A percentile compares a stretch with the other conserved stretches of the same genome.
Evolutionary conservation across 2,329 filamentous ascomycete species (phyloP).

Genomic region (Ceratocystis cubensis): DNA sequence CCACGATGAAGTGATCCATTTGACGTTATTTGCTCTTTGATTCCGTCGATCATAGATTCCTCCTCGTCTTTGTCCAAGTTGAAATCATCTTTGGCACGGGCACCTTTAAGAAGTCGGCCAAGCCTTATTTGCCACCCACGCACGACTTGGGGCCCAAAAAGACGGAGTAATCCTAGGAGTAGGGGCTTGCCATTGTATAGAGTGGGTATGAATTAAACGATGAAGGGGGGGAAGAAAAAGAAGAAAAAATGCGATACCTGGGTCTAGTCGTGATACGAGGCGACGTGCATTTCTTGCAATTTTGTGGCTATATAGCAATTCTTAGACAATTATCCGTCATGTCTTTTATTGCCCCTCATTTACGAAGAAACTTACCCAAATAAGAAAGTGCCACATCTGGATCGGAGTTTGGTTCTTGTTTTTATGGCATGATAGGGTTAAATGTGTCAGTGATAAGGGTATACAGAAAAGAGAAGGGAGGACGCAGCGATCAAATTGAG

Average conservation of each 20-base stretch:
- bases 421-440: not conserved
- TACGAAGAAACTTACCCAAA: no score
- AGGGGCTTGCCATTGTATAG: not conserved
- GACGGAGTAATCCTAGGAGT: not conserved
- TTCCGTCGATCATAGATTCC: not conserved
- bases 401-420: not conserved
- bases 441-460: not conserved
- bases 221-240: not conserved
- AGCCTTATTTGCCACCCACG: slow-evolving; percentile 1
- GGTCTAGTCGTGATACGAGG: no score
- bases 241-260: not conserved
- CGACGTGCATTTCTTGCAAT: no score
- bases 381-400: not conserved
- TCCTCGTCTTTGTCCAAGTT: not conserved
- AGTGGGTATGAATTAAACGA: not conserved
- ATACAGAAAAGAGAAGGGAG: not conserved
- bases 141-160: not conserved
- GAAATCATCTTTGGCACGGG: not conserved
- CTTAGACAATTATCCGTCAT: no score
- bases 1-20: not conserved
- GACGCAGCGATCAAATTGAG: not conserved
- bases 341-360: no score
- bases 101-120: not conserved
- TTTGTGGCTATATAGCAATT: no score
- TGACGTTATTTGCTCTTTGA: not conserved